These are phyloP conservation scores for Trichophyton rubrum DNA, from an alignment of 2,329 filamentous ascomycete species.

Conservation along the genomic window DNA sequence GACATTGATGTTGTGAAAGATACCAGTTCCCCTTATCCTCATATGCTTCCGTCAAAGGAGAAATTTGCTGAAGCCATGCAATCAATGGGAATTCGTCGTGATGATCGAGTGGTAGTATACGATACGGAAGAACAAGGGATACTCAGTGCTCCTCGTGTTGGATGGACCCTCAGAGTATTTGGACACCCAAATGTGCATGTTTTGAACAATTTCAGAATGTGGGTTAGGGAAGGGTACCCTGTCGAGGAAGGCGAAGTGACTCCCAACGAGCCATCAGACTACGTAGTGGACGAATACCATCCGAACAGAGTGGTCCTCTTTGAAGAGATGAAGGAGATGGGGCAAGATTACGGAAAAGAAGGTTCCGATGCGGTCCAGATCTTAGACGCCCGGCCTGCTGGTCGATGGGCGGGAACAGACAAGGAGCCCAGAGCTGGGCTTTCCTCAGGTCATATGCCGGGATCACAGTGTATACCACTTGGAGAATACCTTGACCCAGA, in stretches of 20 bases:
- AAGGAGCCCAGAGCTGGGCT: constrained; percentile 79
- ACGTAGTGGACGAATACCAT: constrained; percentile 45
- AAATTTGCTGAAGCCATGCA: constrained; percentile 82
- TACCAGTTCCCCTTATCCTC: constrained; percentile 74
- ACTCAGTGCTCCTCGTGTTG: constrained; percentile 84
- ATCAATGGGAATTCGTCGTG: constrained; percentile 68
- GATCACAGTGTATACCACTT: constrained; percentile 72
- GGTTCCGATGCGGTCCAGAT: constrained; percentile 75
- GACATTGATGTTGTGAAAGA: constrained; percentile 89
- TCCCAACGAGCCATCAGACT: constrained; percentile 30
- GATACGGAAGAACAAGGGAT: constrained; percentile 84
- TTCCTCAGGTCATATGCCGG: constrained; percentile 82
- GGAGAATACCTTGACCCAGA: constrained; percentile 65
- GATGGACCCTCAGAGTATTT: constrained; percentile 84
- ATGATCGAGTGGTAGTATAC: constrained; percentile 89
- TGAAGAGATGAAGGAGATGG: constrained; percentile 69
- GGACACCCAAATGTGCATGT: constrained; percentile 81
- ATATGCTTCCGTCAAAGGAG: constrained; percentile 80
- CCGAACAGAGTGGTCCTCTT: constrained; percentile 60
- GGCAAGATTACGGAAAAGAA: constrained; percentile 65
- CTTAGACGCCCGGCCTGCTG: constrained; percentile 69
- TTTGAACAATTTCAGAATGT: constrained; percentile 91
- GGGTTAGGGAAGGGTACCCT: constrained; percentile 71
- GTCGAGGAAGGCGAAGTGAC: constrained; percentile 56
- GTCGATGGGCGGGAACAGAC: constrained; percentile 68